Conservation (phyloP, 345 rosid species). For the Odontarrhena argentea region DNA sequence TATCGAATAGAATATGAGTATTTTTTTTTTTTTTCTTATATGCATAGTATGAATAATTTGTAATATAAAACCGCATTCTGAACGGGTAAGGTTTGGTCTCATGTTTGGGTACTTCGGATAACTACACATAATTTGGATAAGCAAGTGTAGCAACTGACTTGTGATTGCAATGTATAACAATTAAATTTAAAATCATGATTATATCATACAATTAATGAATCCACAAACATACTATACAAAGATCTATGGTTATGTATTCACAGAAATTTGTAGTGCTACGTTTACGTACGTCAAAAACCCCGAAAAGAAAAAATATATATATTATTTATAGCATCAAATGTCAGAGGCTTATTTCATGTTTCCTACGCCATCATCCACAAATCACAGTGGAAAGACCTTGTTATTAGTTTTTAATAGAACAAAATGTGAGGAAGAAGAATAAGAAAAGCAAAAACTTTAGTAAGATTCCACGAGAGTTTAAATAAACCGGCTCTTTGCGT, state of each 20-base stretch:
- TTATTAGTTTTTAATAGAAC: background rate
- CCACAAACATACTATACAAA: background rate
- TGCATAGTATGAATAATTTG: no score
- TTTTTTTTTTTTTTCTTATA: no score
- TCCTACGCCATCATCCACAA: constrained; percentile 31
- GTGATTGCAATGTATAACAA: no score
- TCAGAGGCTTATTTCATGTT: constrained; percentile 11
- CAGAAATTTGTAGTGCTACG: background rate
- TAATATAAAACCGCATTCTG: no score
- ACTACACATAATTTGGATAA: no score
- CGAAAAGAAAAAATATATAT: background rate
- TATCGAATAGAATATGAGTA: no score
- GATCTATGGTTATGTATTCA: background rate
- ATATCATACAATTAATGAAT: background rate
- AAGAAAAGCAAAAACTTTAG: background rate
- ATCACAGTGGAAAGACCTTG: constrained; percentile 10
- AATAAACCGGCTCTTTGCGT: constrained; percentile 37
- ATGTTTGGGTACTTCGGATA: no score
- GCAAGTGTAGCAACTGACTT: no score
- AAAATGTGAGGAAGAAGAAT: constrained; percentile 11
- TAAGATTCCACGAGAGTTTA: constrained; percentile 34
- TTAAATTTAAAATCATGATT: background rate
- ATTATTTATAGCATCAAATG: background rate
- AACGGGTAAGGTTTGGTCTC: no score
- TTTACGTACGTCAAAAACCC: background rate